These are phyloP conservation scores for Pseudogymnoascus destructans DNA, from an alignment of 2,329 filamentous ascomycete species.

Conservation along the genomic window DNA sequence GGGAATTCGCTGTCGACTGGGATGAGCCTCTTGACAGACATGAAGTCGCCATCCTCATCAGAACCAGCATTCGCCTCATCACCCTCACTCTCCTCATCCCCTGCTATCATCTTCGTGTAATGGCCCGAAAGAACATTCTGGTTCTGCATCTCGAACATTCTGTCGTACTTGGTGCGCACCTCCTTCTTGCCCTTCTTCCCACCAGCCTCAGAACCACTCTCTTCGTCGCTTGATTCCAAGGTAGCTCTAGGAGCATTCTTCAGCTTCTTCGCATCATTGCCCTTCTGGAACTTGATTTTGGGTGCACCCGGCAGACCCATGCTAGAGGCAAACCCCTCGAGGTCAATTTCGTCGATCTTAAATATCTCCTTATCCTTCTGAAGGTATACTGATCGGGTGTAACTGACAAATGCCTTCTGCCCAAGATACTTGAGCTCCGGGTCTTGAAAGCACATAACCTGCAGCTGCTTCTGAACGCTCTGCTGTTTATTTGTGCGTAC, in stretches of 20 bases:
- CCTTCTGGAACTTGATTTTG: constrained; percentile 85
- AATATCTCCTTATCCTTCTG: constrained; percentile 91
- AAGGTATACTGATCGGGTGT: constrained; percentile 70
- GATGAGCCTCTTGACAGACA: constrained; percentile 80
- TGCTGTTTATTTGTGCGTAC: constrained; percentile 81
- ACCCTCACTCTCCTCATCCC: constrained; percentile 36
- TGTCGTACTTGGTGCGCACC: constrained; percentile 88
- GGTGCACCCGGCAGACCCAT: constrained; percentile 83
- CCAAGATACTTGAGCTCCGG: constrained; percentile 87
- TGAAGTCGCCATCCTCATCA: constrained; percentile 68
- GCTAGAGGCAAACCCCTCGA: constrained; percentile 77
- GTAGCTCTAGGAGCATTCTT: constrained; percentile 72
- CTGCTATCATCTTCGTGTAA: constrained; percentile 72
- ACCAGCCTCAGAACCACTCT: constrained; percentile 41
- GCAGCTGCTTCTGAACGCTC: constrained; percentile 70
- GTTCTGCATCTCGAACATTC: constrained; percentile 95
- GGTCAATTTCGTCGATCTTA: constrained; percentile 64
- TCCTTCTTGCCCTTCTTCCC: constrained; percentile 45
- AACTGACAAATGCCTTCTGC: constrained; percentile 90
- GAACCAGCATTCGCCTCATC: constrained; percentile 33
- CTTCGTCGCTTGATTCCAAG: constrained; percentile 44
- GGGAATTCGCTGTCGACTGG: constrained; percentile 48
- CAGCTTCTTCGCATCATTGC: constrained; percentile 69
- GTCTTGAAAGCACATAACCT: constrained; percentile 93
- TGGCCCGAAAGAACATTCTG: constrained; percentile 92